phyloP scores from a whole-genome alignment of 2,329 filamentous ascomycete species.

The Paracoccidioides lutzii region DNA sequence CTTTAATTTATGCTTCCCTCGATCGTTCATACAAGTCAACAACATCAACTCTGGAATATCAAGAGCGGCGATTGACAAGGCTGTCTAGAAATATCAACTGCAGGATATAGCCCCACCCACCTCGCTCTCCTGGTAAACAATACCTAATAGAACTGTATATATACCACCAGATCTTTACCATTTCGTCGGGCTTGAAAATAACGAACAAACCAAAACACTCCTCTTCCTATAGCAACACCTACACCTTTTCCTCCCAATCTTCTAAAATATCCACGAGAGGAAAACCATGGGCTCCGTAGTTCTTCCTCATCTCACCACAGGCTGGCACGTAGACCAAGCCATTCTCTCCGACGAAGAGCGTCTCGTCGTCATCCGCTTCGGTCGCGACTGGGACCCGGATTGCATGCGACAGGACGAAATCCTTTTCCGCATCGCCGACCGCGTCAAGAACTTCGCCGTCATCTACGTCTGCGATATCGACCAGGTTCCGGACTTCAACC shows the following conservation, averaged over 20 bases:
- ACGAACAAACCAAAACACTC: neutral
- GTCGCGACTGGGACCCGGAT: constrained; percentile 71
- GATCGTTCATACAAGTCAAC: neutral
- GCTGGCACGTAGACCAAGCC: constrained; percentile 97
- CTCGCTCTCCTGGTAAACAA: neutral
- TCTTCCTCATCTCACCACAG: constrained; percentile 77
- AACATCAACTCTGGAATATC: neutral
- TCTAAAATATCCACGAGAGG: neutral
- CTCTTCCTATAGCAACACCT: neutral
- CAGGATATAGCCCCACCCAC: neutral
- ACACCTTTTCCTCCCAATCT: neutral
- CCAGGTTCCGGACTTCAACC: constrained; percentile 82
- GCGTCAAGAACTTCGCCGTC: constrained; percentile 58
- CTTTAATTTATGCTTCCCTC: constrained; percentile 7
- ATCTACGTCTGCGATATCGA: constrained; percentile 88
- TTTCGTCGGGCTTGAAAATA: neutral
- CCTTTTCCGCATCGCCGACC: constrained; percentile 84
- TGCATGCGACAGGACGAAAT: constrained; percentile 81
- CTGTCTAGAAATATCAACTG: neutral
- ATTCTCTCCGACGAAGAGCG: constrained; percentile 86
- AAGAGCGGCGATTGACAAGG: neutral
- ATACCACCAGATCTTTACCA: neutral
- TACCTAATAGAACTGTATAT: neutral
- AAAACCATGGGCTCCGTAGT: constrained; percentile 65
- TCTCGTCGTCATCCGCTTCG: constrained; percentile 86